Percentiles rank a stretch among this genome's conserved stretches.
These are phyloP conservation scores for Knoxdaviesia capensis DNA, from an alignment of 2,329 filamentous ascomycete species.

Conservation along the genomic window DNA sequence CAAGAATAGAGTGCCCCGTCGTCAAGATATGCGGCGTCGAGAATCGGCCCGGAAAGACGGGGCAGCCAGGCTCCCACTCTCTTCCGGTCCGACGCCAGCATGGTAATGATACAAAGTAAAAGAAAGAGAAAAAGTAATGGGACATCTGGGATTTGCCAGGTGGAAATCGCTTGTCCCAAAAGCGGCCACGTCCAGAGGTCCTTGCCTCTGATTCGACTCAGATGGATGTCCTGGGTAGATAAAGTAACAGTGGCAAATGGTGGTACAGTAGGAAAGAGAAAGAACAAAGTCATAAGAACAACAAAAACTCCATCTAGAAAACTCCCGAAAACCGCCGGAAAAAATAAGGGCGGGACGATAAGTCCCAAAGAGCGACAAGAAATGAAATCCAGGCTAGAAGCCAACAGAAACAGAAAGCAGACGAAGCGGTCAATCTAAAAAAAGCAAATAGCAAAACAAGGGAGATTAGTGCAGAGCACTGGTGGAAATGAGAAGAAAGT, in stretches of 20 bases:
- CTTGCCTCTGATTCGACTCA: background rate
- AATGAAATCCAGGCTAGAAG: too few relatives aligned
- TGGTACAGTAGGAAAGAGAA: background rate
- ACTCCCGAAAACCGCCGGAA: too few relatives aligned
- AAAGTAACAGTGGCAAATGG: background rate
- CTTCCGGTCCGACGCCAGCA: background rate
- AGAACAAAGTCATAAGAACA: background rate
- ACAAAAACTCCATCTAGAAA: background rate
- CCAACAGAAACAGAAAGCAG: too few relatives aligned
- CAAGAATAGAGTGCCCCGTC: background rate
- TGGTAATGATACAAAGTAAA: background rate
- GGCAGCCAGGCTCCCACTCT: background rate
- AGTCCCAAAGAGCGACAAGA: too few relatives aligned
- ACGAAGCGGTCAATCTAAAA: too few relatives aligned
- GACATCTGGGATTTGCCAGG: background rate
- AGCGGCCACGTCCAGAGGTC: background rate
- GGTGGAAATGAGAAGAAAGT: too few relatives aligned
- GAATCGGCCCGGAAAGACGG: background rate
- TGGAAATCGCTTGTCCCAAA: slow-evolving; percentile 1
- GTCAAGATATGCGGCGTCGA: background rate
- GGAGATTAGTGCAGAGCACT: too few relatives aligned
- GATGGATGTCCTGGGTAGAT: background rate
- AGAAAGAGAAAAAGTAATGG: background rate
- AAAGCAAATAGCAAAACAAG: too few relatives aligned
- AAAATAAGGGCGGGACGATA: too few relatives aligned